Percentiles rank a stretch among this genome's conserved stretches.
Conservation (phyloP, 176 grass and related monocot species). For the Musa schizocarpa region DNA sequence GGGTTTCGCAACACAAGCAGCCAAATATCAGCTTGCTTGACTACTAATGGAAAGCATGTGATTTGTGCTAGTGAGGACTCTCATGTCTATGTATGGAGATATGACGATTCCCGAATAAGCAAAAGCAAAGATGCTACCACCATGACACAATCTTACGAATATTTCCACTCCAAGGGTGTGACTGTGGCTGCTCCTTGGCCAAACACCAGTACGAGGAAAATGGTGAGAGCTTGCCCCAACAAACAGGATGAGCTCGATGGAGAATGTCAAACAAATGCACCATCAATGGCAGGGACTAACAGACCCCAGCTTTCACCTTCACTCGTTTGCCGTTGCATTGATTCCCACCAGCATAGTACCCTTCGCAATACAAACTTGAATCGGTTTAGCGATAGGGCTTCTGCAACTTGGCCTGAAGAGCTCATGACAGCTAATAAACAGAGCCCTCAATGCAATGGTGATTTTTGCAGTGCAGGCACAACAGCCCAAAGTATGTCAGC, state of each 20-base stretch:
- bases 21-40: conserved; percentile 85
- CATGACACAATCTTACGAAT: conserved; percentile 74
- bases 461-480: not conserved
- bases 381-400: conserved; percentile 15
- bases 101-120: conserved; percentile 56
- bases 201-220: conserved; percentile 29
- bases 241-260: conserved; percentile 32
- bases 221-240: conserved; percentile 24
- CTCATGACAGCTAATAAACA: conserved; percentile 46
- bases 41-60: conserved; percentile 84
- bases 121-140: conserved; percentile 58
- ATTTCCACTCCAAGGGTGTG: conserved; percentile 70
- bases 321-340: conserved; percentile 22
- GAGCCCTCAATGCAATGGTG: conserved; percentile 15
- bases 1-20: conserved; percentile 94
- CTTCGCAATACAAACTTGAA: conserved; percentile 10
- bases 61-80: conserved; percentile 92
- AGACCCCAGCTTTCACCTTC: conserved; percentile 13
- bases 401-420: conserved; percentile 46
- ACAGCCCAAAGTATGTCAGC: not conserved
- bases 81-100: conserved; percentile 88
- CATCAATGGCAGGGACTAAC: conserved; percentile 18
- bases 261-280: conserved; percentile 23
- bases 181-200: conserved; percentile 88
- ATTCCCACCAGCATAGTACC: conserved; percentile 10